Evolutionary conservation across 2,329 filamentous ascomycete genomes (phyloP).

Genomic region (Arthrinium puccinioides): DNA sequence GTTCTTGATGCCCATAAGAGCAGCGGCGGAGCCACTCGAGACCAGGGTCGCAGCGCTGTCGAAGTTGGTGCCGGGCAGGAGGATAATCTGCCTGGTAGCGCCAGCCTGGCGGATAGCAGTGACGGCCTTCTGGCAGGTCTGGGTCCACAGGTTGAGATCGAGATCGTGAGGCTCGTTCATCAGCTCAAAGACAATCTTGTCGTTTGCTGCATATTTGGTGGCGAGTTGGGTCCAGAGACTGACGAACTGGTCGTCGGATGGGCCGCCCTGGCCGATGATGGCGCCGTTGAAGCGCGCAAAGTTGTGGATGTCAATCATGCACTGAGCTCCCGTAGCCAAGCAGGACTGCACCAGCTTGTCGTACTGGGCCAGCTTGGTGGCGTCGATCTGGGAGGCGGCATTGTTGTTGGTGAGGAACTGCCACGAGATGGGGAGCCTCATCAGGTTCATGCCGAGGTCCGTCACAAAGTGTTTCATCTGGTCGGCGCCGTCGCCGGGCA

Average conservation of each 20-base stretch:
- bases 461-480: constrained; percentile 52
- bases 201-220: constrained; percentile 44
- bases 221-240: constrained; percentile 52
- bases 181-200: constrained; percentile 53
- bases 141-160: constrained; percentile 49
- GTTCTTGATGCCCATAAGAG: constrained; percentile 47
- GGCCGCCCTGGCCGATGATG: constrained; percentile 60
- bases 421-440: constrained; percentile 52
- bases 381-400: constrained; percentile 41
- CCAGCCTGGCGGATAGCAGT: constrained; percentile 58
- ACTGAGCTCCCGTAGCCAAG: constrained; percentile 46
- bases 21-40: constrained; percentile 40
- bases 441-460: constrained; percentile 46
- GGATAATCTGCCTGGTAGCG: constrained; percentile 55
- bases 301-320: constrained; percentile 54
- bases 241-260: constrained; percentile 50
- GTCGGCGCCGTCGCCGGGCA: constrained; percentile 31
- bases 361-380: constrained; percentile 41
- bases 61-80: constrained; percentile 57
- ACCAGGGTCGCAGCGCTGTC: constrained; percentile 42
- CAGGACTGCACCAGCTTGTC: constrained; percentile 50
- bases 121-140: constrained; percentile 54
- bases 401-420: constrained; percentile 50
- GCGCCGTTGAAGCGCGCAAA: constrained; percentile 53
- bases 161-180: constrained; percentile 66